phyloP scores from a whole-genome alignment of 768 basidiomycete species.

The Boletus subparvulus region DNA sequence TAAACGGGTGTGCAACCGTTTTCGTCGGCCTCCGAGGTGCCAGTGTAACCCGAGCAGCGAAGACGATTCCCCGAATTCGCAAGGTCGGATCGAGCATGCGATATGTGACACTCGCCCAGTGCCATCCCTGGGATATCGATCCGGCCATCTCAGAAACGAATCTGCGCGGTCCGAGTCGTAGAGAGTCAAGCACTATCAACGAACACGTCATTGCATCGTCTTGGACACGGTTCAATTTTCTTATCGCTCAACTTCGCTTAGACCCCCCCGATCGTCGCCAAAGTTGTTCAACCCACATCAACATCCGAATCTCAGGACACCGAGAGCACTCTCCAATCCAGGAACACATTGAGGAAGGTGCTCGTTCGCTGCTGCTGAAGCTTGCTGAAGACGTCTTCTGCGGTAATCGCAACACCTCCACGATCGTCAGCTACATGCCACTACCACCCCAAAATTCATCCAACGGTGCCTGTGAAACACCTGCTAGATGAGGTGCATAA shows the following conservation, averaged over 20 bases:
- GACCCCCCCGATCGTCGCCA: background rate
- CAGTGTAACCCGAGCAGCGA: background rate
- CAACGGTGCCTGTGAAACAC: background rate
- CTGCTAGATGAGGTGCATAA: background rate
- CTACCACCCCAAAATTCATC: background rate
- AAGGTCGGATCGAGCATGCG: background rate
- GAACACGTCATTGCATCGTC: background rate
- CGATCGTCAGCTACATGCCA: background rate
- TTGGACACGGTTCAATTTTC: background rate
- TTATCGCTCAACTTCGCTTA: background rate
- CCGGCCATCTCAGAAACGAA: background rate
- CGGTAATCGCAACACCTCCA: background rate
- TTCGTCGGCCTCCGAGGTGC: background rate
- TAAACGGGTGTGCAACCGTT: background rate
- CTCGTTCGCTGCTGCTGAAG: background rate
- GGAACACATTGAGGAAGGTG: background rate
- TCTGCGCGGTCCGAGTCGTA: background rate
- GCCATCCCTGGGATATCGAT: background rate
- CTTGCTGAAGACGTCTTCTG: background rate
- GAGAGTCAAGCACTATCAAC: no score
- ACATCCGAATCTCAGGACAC: background rate
- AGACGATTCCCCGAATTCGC: no score
- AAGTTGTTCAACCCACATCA: background rate
- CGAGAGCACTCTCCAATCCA: background rate
- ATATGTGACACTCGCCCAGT: background rate